Conservation (phyloP, 2,329 filamentous ascomycete genomes). For the Penicillium paneum region DNA sequence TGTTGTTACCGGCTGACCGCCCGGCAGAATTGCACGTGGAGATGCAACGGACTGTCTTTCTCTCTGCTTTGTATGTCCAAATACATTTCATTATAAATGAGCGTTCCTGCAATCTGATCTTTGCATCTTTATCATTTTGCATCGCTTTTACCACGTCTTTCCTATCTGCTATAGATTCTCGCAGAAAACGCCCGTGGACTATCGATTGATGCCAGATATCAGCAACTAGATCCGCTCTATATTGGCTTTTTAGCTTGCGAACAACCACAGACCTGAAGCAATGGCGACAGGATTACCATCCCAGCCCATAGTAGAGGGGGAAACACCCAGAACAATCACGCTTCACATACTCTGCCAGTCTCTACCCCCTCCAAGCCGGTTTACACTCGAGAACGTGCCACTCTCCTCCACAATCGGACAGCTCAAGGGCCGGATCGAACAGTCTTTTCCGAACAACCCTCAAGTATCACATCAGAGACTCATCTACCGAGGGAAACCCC, state of each 20-base stretch:
- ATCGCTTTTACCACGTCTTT: not conserved
- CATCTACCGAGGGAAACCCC: constrained; percentile 56
- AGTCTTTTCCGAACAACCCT: constrained; percentile 48
- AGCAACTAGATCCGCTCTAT: constrained; percentile 1
- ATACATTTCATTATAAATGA: not conserved
- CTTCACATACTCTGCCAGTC: constrained; percentile 45
- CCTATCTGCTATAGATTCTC: not conserved
- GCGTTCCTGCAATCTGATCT: not conserved
- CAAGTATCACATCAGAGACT: constrained; percentile 51
- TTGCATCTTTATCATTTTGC: not conserved
- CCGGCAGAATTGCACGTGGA: constrained; percentile 17
- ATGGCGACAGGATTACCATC: constrained; percentile 10
- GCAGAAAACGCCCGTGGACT: not conserved
- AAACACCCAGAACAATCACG: constrained; percentile 20
- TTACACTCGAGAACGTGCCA: constrained; percentile 38
- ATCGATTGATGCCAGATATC: constrained; percentile 11
- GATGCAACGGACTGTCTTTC: not conserved
- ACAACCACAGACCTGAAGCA: not conserved
- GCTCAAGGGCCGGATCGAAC: constrained; percentile 53
- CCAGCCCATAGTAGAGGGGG: not conserved
- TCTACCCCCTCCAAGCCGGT: constrained; percentile 34
- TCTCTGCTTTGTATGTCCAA: not conserved
- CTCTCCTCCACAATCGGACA: constrained; percentile 48
- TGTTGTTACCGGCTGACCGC: constrained; percentile 14
- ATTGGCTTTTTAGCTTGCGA: not conserved